Conservation (phyloP, 2,329 filamentous ascomycete genomes). For the Trichoderma gracile region DNA sequence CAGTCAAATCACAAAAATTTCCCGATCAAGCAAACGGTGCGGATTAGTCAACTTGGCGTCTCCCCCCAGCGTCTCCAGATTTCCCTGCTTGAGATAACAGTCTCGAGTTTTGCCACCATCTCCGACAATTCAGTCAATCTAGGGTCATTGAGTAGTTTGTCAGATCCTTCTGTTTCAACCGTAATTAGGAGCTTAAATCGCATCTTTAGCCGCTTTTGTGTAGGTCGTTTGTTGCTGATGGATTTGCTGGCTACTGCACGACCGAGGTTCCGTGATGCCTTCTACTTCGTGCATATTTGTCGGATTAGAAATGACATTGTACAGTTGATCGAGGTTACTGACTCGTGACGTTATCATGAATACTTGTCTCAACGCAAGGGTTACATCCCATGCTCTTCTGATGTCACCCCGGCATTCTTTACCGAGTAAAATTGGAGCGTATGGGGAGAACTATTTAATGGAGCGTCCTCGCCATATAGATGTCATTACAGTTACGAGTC, state of each 20-base stretch:
- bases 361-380: background rate
- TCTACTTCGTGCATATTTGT: background rate
- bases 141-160: background rate
- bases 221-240: background rate
- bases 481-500: background rate
- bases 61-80: background rate
- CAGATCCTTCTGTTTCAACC: background rate
- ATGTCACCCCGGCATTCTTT: background rate
- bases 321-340: background rate
- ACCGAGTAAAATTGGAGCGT: background rate
- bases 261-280: background rate
- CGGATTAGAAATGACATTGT: background rate
- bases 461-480: background rate
- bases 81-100: background rate
- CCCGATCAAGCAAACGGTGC: conserved; percentile 4
- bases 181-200: background rate
- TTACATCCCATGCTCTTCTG: background rate
- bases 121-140: background rate
- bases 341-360: too few species aligned
- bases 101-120: background rate
- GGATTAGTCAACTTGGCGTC: background rate
- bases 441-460: background rate
- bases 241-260: background rate
- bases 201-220: background rate
- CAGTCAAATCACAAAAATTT: background rate